These are phyloP conservation scores for Acrodontium crateriforme DNA, from an alignment of 2,329 filamentous ascomycete genomes.

Conservation along the genomic window DNA sequence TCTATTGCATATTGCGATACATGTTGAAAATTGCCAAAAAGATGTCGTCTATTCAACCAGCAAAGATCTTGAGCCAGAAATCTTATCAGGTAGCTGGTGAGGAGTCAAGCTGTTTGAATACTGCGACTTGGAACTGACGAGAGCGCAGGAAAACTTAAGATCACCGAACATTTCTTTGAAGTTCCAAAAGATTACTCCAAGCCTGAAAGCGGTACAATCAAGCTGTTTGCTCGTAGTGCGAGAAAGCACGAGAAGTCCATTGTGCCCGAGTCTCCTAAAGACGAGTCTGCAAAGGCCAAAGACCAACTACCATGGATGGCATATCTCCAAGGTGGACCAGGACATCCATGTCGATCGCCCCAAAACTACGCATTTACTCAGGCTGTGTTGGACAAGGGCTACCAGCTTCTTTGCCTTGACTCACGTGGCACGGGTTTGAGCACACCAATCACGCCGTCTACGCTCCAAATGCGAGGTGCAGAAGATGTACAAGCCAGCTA, in stretches of 20 bases:
- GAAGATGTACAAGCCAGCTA: conserved; percentile 62
- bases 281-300: conserved; percentile 28
- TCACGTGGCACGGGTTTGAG: conserved; percentile 82
- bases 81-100: conserved; percentile 32
- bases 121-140: conserved; percentile 32
- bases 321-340: conserved; percentile 78
- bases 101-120: conserved; percentile 32
- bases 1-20: no score
- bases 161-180: conserved; percentile 75
- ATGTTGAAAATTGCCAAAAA: conserved; percentile 13
- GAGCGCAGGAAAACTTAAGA: conserved; percentile 46
- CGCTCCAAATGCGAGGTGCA: conserved; percentile 49
- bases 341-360: conserved; percentile 61
- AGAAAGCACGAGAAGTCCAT: conserved; percentile 48
- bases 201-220: conserved; percentile 46
- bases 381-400: conserved; percentile 60
- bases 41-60: conserved; percentile 26
- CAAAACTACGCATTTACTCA: conserved; percentile 61
- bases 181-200: conserved; percentile 68
- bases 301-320: conserved; percentile 46
- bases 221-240: conserved; percentile 65
- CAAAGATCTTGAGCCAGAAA: conserved; percentile 33
- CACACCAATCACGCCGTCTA: conserved; percentile 61
- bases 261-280: conserved; percentile 31
- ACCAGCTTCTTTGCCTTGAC: conserved; percentile 74